Evolutionary conservation across 495 filamentous ascomycete species (phyloP).

Genomic region (Podospora comata): DNA sequence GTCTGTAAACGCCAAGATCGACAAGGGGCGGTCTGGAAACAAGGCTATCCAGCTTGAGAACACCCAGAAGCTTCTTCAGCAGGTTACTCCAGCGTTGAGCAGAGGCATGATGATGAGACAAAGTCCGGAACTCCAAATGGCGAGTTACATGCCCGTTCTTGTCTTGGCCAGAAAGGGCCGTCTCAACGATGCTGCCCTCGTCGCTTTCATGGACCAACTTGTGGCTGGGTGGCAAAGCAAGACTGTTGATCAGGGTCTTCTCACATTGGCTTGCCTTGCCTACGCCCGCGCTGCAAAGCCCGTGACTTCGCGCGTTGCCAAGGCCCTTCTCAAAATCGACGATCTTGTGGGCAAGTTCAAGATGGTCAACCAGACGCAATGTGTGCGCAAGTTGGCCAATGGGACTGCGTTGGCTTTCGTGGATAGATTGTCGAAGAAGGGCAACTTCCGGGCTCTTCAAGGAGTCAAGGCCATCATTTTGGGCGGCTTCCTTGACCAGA

Average conservation of each 20-base stretch:
- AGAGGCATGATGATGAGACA: slow-evolving; percentile 69
- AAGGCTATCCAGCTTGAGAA: slow-evolving; percentile 63
- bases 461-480: slow-evolving; percentile 61
- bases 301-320: slow-evolving; percentile 65
- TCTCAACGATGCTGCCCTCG: slow-evolving; percentile 69
- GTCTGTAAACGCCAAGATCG: slow-evolving; percentile 73
- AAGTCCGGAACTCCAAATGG: slow-evolving; percentile 71
- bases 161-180: slow-evolving; percentile 77
- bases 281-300: slow-evolving; percentile 67
- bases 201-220: slow-evolving; percentile 82
- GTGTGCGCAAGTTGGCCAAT: slow-evolving; percentile 68
- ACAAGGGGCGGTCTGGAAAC: slow-evolving; percentile 67
- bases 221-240: slow-evolving; percentile 69
- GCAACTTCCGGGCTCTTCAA: slow-evolving; percentile 53
- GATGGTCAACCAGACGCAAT: slow-evolving; percentile 60
- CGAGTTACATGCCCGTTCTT: slow-evolving; percentile 84
- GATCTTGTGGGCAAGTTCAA: slow-evolving; percentile 56
- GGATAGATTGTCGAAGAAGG: slow-evolving; percentile 59
- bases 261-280: slow-evolving; percentile 75
- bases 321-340: slow-evolving; percentile 62
- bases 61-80: slow-evolving; percentile 72
- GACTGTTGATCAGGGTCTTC: slow-evolving; percentile 67
- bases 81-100: slow-evolving; percentile 71
- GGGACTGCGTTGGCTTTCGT: slow-evolving; percentile 67
- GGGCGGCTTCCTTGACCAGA: slow-evolving; percentile 56